Base-by-base conservation (phyloP, 192 early-diverging fungal species). In the Coemansia sp. region DNA sequence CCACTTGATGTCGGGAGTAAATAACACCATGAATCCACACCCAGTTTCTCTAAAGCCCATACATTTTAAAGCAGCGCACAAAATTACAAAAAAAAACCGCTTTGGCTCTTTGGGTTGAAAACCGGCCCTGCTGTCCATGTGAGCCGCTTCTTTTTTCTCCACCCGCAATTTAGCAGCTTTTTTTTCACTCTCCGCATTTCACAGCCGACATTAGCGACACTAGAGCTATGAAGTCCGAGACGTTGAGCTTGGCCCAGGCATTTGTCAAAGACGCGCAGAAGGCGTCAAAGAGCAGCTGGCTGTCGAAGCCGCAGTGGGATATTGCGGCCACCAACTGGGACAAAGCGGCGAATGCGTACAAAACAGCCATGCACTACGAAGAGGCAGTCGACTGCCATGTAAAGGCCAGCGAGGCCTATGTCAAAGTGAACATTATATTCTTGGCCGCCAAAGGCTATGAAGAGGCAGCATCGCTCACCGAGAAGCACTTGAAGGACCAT, bases 291-390 rank as follows among this genome's bases (percentile, higher is more conserved):
- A 45, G 73, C 46, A 40, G 73, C 28, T 65, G 61, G 58, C 60
- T 75, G 23, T 69, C 72, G 30, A 75, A 69, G 55, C 65, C 72
- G 10, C 66, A 75, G 29, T 75, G 65, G 65, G 72, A 75, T 35
- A 41, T 53, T 15, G 72, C 72, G 3, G 72, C 72, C 4, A 50
- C 63, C 26, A 58, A 58, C 54, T 75, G 62, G 62, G 65, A 67
- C 62, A 60, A 58, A 12, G 72, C 72, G 12, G 72, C 72, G 10
- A 54, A 55, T n/a, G 50, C 62, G 14, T 75, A 38, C 58, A 68
- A 69, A 32, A 53, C 58, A 9, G 72, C 66, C 2, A 43, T 53
- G 15, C 65, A 60, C 51, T 69, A 56, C 20, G 65, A 75, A 20
- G 58, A 64, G 34, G 60, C 72, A 4, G 44, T 58, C 1, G 65